Evolutionary conservation across 2,329 filamentous ascomycete species (phyloP).

Genomic region (Pseudogymnoascus sp.): DNA sequence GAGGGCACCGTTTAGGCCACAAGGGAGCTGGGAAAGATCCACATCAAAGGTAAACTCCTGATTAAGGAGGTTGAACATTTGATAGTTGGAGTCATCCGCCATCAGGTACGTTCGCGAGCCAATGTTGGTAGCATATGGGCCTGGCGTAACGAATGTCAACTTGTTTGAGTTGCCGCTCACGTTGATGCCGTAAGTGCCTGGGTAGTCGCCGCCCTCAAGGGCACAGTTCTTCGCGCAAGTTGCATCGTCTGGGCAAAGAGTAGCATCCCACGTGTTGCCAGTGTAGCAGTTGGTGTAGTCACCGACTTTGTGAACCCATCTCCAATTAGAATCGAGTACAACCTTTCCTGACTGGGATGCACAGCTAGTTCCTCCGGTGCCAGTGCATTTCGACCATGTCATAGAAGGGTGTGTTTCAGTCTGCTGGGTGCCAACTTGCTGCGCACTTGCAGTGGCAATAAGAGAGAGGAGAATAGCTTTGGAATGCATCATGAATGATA

Average conservation of each 20-base stretch:
- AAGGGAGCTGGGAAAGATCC: conserved; percentile 61
- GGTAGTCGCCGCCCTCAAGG: conserved; percentile 49
- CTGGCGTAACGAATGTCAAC: conserved; percentile 52
- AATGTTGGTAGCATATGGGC: conserved; percentile 41
- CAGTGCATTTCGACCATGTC: conserved; percentile 46
- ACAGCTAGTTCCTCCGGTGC: conserved; percentile 37
- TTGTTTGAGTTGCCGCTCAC: conserved; percentile 46
- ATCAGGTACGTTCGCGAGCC: conserved; percentile 59
- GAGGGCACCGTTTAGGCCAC: conserved; percentile 65
- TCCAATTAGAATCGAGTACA: conserved; percentile 52
- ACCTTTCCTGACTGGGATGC: conserved; percentile 43
- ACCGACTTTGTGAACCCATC: conserved; percentile 46
- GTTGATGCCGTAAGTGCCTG: conserved; percentile 47
- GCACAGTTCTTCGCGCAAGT: conserved; percentile 46
- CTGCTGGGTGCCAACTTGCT: conserved; percentile 42
- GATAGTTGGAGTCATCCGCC: conserved; percentile 54
- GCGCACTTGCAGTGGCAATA: conserved; percentile 38
- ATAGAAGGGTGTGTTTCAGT: conserved; percentile 47
- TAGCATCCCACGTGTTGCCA: conserved; percentile 38
- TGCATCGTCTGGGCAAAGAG: conserved; percentile 39
- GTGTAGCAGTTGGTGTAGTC: conserved; percentile 39
- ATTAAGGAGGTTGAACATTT: conserved; percentile 59
- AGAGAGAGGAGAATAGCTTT: conserved; percentile 28
- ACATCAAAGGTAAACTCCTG: conserved; percentile 69
- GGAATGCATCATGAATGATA: background rate